Conservation (phyloP, 2,329 filamentous ascomycete genomes). For the Monilinia polystroma region DNA sequence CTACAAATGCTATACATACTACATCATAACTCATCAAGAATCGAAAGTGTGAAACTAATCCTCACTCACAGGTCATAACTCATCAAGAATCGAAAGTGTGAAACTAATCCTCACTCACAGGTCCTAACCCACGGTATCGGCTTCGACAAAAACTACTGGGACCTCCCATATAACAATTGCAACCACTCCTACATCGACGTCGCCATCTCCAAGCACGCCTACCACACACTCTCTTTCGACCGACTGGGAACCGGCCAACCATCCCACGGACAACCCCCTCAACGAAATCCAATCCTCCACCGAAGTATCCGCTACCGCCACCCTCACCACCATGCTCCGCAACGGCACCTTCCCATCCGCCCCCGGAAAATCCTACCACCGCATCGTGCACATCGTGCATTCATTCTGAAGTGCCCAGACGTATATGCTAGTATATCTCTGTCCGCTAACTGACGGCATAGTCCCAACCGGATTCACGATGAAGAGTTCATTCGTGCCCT, state of each 20-base stretch:
- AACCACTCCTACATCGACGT: slow-evolving; percentile 21
- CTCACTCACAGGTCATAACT: slow-evolving; percentile 22
- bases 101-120: background rate
- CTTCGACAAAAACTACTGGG: slow-evolving; percentile 28
- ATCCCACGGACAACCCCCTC: slow-evolving; percentile 25
- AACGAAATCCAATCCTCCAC: slow-evolving; percentile 25
- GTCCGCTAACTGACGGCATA: background rate
- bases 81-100: slow-evolving; percentile 4
- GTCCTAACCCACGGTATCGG: slow-evolving; percentile 28
- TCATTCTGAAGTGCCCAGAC: background rate
- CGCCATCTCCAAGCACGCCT: slow-evolving; percentile 16
- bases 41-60: background rate
- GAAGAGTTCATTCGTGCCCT: background rate
- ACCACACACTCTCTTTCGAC: slow-evolving; percentile 28
- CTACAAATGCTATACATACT: too few relatives aligned
- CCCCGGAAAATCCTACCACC: background rate
- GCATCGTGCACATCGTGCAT: background rate
- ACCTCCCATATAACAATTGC: slow-evolving; percentile 25
- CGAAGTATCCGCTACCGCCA: slow-evolving; percentile 21
- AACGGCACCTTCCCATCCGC: background rate
- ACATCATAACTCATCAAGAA: too few relatives aligned
- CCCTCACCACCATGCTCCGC: slow-evolving; percentile 22
- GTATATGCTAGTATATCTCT: background rate
- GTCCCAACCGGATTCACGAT: background rate
- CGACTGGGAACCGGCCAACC: slow-evolving; percentile 26